Evolutionary conservation across 23 red algal species (phyloP).

Genomic region (Gracilaria gracilis): DNA sequence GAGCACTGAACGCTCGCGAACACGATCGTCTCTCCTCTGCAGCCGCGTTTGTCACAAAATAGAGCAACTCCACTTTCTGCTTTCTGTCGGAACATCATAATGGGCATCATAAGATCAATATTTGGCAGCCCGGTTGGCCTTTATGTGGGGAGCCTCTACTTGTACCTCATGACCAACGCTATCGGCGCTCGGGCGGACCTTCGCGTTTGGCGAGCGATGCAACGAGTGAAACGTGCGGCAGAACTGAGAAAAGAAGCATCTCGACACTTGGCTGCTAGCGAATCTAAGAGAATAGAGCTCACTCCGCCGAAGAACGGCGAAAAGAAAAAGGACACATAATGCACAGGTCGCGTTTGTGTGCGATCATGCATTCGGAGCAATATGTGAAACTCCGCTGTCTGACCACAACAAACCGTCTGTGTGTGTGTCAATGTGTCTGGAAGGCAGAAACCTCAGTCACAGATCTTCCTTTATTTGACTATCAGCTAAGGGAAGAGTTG

Average conservation of each 20-base stretch:
- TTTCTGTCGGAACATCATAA: background rate
- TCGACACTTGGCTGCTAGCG: background rate
- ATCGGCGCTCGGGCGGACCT: constrained; percentile 52
- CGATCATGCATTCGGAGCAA: no score
- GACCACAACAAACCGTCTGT: no score
- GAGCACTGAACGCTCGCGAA: no score
- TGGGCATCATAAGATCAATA: constrained; percentile 23
- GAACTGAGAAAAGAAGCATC: constrained; percentile 20
- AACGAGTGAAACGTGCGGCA: constrained; percentile 23
- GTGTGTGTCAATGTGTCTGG: no score
- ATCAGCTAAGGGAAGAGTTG: background rate
- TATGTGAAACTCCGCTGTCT: no score
- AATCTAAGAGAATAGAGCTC: background rate
- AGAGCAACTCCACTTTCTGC: no score
- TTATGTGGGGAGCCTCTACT: constrained; percentile 14
- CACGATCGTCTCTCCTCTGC: no score
- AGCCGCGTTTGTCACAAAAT: no score
- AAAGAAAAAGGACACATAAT: background rate
- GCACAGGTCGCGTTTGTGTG: no score
- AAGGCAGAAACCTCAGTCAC: background rate
- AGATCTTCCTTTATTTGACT: constrained; percentile 10
- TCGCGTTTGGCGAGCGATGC: constrained; percentile 53
- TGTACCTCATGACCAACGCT: constrained; percentile 26
- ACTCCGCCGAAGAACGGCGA: background rate
- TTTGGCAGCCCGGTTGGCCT: constrained; percentile 7